These are phyloP conservation scores for Allium cepa DNA, from an alignment of 106 monocot species.

Conservation along the genomic window DNA sequence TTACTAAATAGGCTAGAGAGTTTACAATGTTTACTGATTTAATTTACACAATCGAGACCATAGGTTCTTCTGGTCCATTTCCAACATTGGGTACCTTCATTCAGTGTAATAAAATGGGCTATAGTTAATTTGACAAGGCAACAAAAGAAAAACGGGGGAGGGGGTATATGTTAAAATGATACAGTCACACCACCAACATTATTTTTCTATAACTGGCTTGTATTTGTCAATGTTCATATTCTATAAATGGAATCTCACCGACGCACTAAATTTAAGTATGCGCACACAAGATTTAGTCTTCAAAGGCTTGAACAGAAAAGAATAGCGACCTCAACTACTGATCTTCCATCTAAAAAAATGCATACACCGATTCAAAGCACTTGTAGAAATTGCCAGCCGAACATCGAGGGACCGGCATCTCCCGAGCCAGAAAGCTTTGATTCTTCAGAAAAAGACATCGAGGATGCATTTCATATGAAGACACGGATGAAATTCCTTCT, in stretches of 20 bases:
- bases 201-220: too few relatives aligned
- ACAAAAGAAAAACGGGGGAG: too few relatives aligned
- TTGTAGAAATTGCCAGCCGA: conserved; percentile 33
- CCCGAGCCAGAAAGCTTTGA: conserved; percentile 46
- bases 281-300: conserved; percentile 57
- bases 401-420: conserved; percentile 50
- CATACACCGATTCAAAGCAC: background rate
- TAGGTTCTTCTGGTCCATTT: too few relatives aligned
- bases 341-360: conserved; percentile 4
- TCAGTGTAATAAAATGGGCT: too few relatives aligned
- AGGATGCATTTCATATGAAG: conserved; percentile 52
- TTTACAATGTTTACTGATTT: too few relatives aligned
- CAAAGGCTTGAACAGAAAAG: conserved; percentile 53
- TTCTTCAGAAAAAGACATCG: conserved; percentile 37
- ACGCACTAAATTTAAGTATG: background rate
- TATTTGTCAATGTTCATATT: background rate
- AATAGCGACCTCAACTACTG: conserved; percentile 16
- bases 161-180: too few relatives aligned
- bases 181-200: too few relatives aligned
- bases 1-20: too few relatives aligned
- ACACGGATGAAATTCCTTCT: conserved; percentile 59
- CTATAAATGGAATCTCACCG: too few relatives aligned
- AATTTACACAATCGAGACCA: too few relatives aligned
- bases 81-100: too few relatives aligned
- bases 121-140: too few relatives aligned